Conservation (phyloP, 2,329 filamentous ascomycete species). For the Calonectria ilicicola region DNA sequence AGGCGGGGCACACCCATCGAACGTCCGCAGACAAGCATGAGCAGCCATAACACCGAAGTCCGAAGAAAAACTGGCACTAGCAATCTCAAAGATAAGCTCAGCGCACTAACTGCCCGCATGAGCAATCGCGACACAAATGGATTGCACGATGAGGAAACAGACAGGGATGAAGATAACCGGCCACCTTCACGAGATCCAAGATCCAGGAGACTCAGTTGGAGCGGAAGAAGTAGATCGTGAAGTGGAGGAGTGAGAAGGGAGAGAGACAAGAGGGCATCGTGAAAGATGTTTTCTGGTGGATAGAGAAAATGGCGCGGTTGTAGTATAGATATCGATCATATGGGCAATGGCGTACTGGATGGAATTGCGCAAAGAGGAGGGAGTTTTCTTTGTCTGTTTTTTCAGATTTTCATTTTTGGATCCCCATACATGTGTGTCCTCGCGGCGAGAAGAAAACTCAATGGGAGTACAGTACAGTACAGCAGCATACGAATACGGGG, state of each 20-base stretch:
- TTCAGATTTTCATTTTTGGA: background rate
- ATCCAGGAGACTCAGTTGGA: constrained; percentile 22
- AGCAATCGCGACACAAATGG: constrained; percentile 35
- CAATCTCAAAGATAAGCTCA: constrained; percentile 51
- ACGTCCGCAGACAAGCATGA: constrained; percentile 49
- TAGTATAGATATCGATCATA: constrained; percentile 13
- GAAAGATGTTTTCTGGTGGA: background rate
- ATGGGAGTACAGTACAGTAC: background rate
- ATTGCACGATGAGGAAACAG: constrained; percentile 36
- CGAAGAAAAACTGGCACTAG: constrained; percentile 45
- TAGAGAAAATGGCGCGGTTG: background rate
- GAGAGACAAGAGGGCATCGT: background rate
- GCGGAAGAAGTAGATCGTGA: constrained; percentile 6
- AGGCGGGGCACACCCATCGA: constrained; percentile 37
- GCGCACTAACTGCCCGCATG: constrained; percentile 48
- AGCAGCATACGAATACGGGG: background rate
- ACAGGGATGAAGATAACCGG: constrained; percentile 33
- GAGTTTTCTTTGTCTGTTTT: constrained; percentile 4
- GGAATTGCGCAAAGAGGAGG: constrained; percentile 5
- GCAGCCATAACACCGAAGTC: constrained; percentile 41
- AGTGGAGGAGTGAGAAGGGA: background rate
- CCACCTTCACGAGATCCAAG: constrained; percentile 23
- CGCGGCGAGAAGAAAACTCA: background rate
- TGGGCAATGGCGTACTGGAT: constrained; percentile 14
- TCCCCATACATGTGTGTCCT: background rate